A percentile compares a stretch with the other conserved stretches of the same genome.
phyloP scores from a whole-genome alignment of 2,329 filamentous ascomycete species.

The Blastomyces percursus region DNA sequence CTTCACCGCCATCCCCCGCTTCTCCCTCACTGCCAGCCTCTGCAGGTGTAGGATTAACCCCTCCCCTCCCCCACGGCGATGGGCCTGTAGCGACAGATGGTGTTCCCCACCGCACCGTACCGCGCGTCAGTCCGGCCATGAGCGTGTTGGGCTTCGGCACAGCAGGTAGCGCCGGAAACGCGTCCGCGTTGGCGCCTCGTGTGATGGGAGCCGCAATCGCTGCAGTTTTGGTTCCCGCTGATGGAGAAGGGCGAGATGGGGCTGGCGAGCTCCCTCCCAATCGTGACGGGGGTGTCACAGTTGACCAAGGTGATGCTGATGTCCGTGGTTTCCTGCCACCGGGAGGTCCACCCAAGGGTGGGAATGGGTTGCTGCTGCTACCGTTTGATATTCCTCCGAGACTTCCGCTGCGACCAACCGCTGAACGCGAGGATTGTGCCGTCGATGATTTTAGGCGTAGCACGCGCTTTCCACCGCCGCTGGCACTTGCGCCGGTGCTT shows the following conservation, averaged over 20 bases:
- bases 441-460: conserved; percentile 60
- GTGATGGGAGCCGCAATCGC: background rate
- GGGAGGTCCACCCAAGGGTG: conserved; percentile 24
- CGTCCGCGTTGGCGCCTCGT: conserved; percentile 38
- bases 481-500: conserved; percentile 42
- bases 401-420: conserved; percentile 49
- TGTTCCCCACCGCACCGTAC: conserved; percentile 37
- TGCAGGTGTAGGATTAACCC: conserved; percentile 15
- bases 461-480: conserved; percentile 51
- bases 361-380: conserved; percentile 33
- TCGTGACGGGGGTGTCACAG: conserved; percentile 2
- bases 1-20: conserved; percentile 12
- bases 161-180: conserved; percentile 72
- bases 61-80: conserved; percentile 30
- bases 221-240: background rate
- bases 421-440: conserved; percentile 53
- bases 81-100: conserved; percentile 21
- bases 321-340: conserved; percentile 11
- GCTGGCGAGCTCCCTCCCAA: conserved; percentile 5
- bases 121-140: conserved; percentile 39
- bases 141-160: conserved; percentile 58
- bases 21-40: conserved; percentile 12
- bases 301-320: conserved; percentile 9
- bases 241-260: conserved; percentile 10
- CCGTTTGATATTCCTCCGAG: conserved; percentile 27